These are phyloP conservation scores for Salix dunnii DNA, from an alignment of 345 rosid species.

Conservation along the genomic window DNA sequence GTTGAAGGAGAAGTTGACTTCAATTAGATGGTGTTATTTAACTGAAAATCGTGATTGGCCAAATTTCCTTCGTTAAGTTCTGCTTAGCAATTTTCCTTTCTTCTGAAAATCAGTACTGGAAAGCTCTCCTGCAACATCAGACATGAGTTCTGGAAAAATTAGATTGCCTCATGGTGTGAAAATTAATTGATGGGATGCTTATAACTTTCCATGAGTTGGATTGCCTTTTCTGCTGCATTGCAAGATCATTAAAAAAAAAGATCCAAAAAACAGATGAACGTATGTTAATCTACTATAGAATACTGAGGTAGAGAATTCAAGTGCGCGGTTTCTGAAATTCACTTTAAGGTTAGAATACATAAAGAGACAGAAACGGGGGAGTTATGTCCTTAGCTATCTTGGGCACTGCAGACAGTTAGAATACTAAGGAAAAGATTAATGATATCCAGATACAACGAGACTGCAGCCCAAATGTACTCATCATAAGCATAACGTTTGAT, in stretches of 20 bases:
- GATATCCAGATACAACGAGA: constrained; percentile 14
- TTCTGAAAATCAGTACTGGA: not conserved
- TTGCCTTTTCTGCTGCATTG: no score
- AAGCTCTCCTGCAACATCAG: not conserved
- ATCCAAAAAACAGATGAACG: no score
- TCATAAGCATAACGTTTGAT: constrained; percentile 21
- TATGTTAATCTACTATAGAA: not conserved
- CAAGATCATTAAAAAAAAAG: no score
- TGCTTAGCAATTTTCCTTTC: not conserved
- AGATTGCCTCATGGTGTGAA: no score
- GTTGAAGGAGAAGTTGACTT: not conserved
- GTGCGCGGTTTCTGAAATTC: no score
- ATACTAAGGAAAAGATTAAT: constrained; percentile 17
- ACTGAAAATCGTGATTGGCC: not conserved
- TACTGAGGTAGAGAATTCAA: not conserved
- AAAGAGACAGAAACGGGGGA: no score
- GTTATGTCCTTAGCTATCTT: not conserved
- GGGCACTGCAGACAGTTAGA: constrained; percentile 2
- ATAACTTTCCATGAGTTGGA: no score
- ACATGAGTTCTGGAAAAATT: not conserved
- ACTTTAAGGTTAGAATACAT: no score
- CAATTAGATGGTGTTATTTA: not conserved
- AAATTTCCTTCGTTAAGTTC: not conserved
- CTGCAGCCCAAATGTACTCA: constrained; percentile 14
- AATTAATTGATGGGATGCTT: no score